These are phyloP conservation scores for Salix udensis DNA, from an alignment of 345 rosid genomes.

Conservation along the genomic window DNA sequence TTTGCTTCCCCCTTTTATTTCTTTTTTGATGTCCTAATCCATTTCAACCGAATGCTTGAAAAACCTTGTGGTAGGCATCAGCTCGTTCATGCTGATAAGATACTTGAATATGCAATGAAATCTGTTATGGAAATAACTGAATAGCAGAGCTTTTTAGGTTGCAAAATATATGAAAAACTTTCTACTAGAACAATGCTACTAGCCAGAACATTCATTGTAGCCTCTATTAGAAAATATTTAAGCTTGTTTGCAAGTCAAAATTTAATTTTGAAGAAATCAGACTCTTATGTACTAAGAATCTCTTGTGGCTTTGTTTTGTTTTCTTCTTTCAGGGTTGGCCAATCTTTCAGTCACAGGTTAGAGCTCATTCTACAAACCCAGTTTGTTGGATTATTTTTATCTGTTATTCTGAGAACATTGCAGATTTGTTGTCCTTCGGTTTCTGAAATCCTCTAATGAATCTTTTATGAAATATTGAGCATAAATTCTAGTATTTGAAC, in stretches of 20 bases:
- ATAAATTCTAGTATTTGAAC: not conserved
- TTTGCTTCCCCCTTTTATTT: not conserved
- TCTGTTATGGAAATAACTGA: no score
- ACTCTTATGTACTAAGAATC: slow-evolving; percentile 15
- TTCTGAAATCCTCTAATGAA: not conserved
- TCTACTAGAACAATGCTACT: not conserved
- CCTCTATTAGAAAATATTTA: not conserved
- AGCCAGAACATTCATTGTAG: not conserved
- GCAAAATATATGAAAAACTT: not conserved
- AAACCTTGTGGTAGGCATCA: not conserved
- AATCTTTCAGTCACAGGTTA: slow-evolving; percentile 83
- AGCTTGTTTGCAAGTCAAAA: not conserved
- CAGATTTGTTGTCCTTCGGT: not conserved
- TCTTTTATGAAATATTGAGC: not conserved
- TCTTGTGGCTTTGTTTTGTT: slow-evolving; percentile 12
- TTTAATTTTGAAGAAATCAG: not conserved
- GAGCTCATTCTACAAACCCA: slow-evolving; percentile 34
- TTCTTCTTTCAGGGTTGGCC: slow-evolving; percentile 60
- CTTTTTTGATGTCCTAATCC: not conserved
- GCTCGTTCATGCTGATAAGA: not conserved
- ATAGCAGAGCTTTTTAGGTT: not conserved
- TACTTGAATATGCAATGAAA: not conserved
- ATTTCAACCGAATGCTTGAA: not conserved
- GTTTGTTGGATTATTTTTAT: slow-evolving; percentile 6
- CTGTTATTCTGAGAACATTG: not conserved